Base-by-base conservation (phyloP, 2,329 filamentous ascomycete species). In the Nothomitra cinnamomea region DNA sequence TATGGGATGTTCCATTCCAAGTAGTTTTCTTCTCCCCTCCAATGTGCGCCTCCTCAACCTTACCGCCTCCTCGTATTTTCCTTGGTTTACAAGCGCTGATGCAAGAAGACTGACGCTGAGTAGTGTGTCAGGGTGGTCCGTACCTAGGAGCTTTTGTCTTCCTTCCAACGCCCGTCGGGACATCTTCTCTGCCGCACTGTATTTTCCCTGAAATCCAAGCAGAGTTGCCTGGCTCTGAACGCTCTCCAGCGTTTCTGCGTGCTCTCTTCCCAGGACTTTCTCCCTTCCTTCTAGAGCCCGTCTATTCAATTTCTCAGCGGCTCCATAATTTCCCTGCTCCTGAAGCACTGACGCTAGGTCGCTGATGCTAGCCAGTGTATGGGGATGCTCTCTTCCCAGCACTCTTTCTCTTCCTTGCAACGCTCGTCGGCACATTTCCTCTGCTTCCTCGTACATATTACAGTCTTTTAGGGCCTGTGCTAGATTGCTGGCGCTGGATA, bases 231-330 rank as follows among this genome's bases (percentile, higher is more conserved):
- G 17, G 2, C 15, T 42, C 15, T 5, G 2, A 10, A 52, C 6
- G n/a, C 15, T 25, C 1, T 8, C 1, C 2, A 52, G n/a, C 1
- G 35, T 52, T 13, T 52, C 50, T 8, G 28, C 13, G 19, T 52
- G 50, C 22, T 24, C 24, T 3, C 17, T 15, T 17, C 50, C 35
- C 5, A 52, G 35, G 7, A 54, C 21, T 13, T 43, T 53, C 50
- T 55, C 40, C 6, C 13, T 10, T 1, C 42, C 42, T 15, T 54
- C 35, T 17, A 57, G 22, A 3, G 45, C 56, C 25, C 36, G 8
- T 38, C 40, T 38, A 41, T 43, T 48, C 25, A 54, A 40, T 10
- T 40, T 19, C 48, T 57, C 56, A 25, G 56, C 56, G 45, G 48
- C 54, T 15, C 13, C 19, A 24, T 52, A 52, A 38, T 24, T 51